Evolutionary conservation across 2,329 filamentous ascomycete genomes (phyloP), one percentile per base, ranked within the genome.

Genomic region (Neofusicoccum sp.): DNA sequence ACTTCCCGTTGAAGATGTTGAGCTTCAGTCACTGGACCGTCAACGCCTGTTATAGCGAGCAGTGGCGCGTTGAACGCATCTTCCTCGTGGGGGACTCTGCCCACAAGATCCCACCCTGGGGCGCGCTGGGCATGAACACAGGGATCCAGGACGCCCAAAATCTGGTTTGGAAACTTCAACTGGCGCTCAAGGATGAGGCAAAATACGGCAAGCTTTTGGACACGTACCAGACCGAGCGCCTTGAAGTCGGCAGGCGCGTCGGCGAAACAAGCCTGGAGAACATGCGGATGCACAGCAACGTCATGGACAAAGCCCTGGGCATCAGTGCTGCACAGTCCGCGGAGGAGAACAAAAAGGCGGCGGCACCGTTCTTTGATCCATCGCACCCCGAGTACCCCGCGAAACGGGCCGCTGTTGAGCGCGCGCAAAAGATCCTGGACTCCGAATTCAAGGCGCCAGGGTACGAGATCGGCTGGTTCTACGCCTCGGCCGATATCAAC

Each of bases 71-170:
- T 3, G 36, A 31, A 11, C n/a, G 69, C 5, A 64, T 74, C 43
- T 76, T 78, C 64, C 71, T 78, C 28, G 70, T 73, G 4, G 77
- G 76, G 9, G 77, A 79, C 63, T 72, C 75, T 3, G 76, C 76
- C 0, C 76, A 78, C 66, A 67, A 67, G 31, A 71, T 75, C 39
- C 74, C 76, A 16, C 76, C 76, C 0, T 74, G 71, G 67, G 74
- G 74, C 14, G 76, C 71, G 5, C 69, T 77, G 3, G 76, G 76
- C 3, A 66, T 73, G 61, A 78, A 78, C 60, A 76, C 74, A 1
- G 76, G 75, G 11, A 67, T 78, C 3, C 73, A 76, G 62, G 76
- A 78, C 61, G 73, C 70, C 1, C 71, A 75, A 39, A 78, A 78
- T 62, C 67, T 78, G 7, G 68, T 72, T 3, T 78, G 76, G 76